Evolutionary conservation across 768 basidiomycete genomes (phyloP).

Genomic region (Boletus reticuloceps): DNA sequence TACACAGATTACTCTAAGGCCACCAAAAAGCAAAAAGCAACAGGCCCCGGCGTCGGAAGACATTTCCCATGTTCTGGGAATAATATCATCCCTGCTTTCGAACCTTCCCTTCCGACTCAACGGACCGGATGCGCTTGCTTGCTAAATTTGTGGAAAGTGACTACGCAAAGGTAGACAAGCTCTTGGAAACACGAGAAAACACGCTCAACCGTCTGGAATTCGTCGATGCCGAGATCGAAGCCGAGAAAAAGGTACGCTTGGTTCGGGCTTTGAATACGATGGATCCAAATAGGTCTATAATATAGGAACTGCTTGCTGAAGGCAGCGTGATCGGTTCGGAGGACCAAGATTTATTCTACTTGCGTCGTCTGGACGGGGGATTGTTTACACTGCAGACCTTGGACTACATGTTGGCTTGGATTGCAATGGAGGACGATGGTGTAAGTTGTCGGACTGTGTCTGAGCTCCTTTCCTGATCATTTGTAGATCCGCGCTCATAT

Average conservation of each 20-base stretch:
- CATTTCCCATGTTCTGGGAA: conserved; percentile 81
- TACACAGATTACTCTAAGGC: conserved; percentile 29
- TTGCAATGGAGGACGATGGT: conserved; percentile 97
- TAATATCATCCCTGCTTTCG: conserved; percentile 83
- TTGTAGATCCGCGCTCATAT: conserved; percentile 75
- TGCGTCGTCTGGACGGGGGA: conserved; percentile 85
- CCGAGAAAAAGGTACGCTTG: conserved; percentile 58
- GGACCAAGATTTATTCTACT: conserved; percentile 76
- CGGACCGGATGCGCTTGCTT: conserved; percentile 74
- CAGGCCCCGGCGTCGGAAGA: conserved; percentile 71
- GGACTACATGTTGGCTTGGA: conserved; percentile 94
- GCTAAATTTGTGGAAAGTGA: conserved; percentile 91
- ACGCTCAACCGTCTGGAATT: conserved; percentile 57
- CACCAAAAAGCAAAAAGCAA: conserved; percentile 64
- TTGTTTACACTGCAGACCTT: conserved; percentile 86
- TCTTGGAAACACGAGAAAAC: conserved; percentile 81
- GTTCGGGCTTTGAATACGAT: not conserved
- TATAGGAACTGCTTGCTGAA: conserved; percentile 52
- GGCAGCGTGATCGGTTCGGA: conserved; percentile 58
- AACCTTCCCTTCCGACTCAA: conserved; percentile 85
- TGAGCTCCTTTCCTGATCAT: conserved; percentile 5
- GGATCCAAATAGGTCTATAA: not conserved
- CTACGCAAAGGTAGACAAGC: conserved; percentile 93
- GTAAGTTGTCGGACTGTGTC: conserved; percentile 43
- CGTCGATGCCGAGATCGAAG: conserved; percentile 65